phyloP scores from a whole-genome alignment of 164 flowering plant genomes.

The Sedum album region DNA sequence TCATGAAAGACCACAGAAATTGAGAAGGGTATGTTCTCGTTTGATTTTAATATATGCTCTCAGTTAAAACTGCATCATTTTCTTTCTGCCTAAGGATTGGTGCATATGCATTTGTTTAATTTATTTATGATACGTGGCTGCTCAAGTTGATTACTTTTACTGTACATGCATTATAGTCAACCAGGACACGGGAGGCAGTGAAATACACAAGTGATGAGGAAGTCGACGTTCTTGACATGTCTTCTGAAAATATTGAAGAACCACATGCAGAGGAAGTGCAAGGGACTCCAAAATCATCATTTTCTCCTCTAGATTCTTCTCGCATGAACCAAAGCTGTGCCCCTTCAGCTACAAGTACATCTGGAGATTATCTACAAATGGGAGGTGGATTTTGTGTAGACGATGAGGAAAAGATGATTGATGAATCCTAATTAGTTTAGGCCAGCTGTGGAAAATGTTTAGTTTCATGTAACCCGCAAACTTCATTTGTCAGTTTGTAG shows the following conservation, averaged over 20 bases:
- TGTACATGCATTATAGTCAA: constrained; percentile 37
- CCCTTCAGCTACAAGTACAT: constrained; percentile 8
- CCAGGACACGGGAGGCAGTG: constrained; percentile 45
- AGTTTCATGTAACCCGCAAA: not conserved
- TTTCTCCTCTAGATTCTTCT: constrained; percentile 26
- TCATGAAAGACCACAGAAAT: not conserved
- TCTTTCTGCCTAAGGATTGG: not conserved
- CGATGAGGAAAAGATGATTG: constrained; percentile 17
- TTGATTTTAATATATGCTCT: not conserved
- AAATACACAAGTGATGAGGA: constrained; percentile 27
- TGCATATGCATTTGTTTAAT: not conserved
- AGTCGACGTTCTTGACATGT: constrained; percentile 20
- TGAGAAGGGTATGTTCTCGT: constrained; percentile 3
- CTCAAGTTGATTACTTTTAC: not conserved
- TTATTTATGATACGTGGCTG: not conserved
- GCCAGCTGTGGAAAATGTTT: not conserved
- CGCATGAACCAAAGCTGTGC: constrained; percentile 12
- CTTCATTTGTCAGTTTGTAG: too few species aligned
- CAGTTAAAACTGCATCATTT: not conserved
- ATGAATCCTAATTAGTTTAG: not conserved
- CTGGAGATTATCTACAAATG: constrained; percentile 30
- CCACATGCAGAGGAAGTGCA: constrained; percentile 13
- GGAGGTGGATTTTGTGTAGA: constrained; percentile 61
- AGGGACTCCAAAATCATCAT: constrained; percentile 11
- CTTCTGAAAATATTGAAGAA: constrained; percentile 15